Conservation (phyloP, 495 filamentous ascomycete species). For the Parathielavia hyrcaniae region DNA sequence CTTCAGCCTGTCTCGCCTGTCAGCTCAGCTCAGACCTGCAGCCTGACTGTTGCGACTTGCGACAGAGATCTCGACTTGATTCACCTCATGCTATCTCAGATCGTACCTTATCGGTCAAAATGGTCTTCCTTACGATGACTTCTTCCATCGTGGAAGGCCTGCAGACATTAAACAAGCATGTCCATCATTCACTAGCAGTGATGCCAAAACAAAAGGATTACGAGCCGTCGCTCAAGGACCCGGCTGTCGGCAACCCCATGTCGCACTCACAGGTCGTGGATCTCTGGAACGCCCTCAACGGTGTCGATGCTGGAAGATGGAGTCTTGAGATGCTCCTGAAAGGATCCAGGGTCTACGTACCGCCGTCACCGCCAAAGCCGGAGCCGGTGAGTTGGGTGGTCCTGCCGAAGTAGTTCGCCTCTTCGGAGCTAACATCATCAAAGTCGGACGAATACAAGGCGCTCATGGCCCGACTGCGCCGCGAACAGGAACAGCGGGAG, state of each 20-base stretch:
- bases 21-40: not conserved
- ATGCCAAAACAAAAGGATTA: slow-evolving; percentile 7
- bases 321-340: slow-evolving; percentile 59
- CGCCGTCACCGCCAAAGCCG: slow-evolving; percentile 69
- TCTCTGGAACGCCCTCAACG: slow-evolving; percentile 53
- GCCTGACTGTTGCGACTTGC: no score
- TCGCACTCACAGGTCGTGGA: slow-evolving; percentile 72
- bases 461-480: slow-evolving; percentile 77
- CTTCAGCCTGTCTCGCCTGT: not conserved
- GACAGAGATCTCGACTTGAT: not conserved
- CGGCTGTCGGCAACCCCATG: slow-evolving; percentile 60
- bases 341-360: slow-evolving; percentile 66
- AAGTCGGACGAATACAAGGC: slow-evolving; percentile 84
- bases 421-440: slow-evolving; percentile 23
- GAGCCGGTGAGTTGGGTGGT: slow-evolving; percentile 58
- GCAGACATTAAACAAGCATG: slow-evolving; percentile 24
- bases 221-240: slow-evolving; percentile 43
- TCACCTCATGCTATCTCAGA: not conserved
- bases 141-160: slow-evolving; percentile 60
- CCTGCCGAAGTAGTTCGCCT: not conserved
- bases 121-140: slow-evolving; percentile 79
- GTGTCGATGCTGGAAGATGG: slow-evolving; percentile 28
- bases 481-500: slow-evolving; percentile 66
- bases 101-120: slow-evolving; percentile 29
- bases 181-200: slow-evolving; percentile 17